Evolutionary conservation across 2,329 filamentous ascomycete species (phyloP).

Genomic region (Beauveria medogensis): DNA sequence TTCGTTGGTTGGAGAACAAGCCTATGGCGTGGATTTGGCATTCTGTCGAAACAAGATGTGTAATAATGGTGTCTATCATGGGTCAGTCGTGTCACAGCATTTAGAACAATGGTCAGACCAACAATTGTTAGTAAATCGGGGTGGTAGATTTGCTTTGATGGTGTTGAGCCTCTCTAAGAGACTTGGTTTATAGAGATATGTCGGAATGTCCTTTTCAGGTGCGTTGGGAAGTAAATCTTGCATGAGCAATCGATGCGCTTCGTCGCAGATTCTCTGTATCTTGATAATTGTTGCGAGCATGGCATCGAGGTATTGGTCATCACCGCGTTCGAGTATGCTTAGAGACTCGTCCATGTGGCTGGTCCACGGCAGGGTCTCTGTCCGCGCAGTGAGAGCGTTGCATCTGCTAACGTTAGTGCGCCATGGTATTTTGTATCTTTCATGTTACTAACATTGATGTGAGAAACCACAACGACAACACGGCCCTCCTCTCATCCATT

Average conservation of each 20-base stretch:
- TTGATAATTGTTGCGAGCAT: slow-evolving; percentile 31
- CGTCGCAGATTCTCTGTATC: slow-evolving; percentile 33
- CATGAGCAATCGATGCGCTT: slow-evolving; percentile 25
- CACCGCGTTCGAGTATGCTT: slow-evolving; percentile 33
- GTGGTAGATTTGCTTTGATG: slow-evolving; percentile 15
- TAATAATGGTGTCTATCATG: slow-evolving; percentile 21
- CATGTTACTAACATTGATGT: slow-evolving; percentile 25
- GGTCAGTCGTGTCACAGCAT: not conserved
- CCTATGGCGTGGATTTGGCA: slow-evolving; percentile 25
- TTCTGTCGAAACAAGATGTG: slow-evolving; percentile 24
- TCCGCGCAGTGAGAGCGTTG: slow-evolving; percentile 34
- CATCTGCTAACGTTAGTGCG: slow-evolving; percentile 19
- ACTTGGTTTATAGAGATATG: slow-evolving; percentile 25
- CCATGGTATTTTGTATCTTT: not conserved
- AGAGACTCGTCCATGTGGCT: slow-evolving; percentile 51
- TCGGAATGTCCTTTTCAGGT: slow-evolving; percentile 19
- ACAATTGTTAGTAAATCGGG: slow-evolving; percentile 21
- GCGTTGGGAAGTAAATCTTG: slow-evolving; percentile 22
- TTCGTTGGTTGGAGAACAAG: slow-evolving; percentile 22
- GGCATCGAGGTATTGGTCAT: slow-evolving; percentile 41
- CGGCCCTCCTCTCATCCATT: slow-evolving; percentile 41
- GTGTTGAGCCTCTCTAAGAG: slow-evolving; percentile 22
- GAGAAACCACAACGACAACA: slow-evolving; percentile 38
- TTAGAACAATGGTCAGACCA: slow-evolving; percentile 11
- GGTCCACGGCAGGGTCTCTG: slow-evolving; percentile 49